Conservation (phyloP, 371 early-diverging fungal species). For the Apophysomyces ossiformis region DNA sequence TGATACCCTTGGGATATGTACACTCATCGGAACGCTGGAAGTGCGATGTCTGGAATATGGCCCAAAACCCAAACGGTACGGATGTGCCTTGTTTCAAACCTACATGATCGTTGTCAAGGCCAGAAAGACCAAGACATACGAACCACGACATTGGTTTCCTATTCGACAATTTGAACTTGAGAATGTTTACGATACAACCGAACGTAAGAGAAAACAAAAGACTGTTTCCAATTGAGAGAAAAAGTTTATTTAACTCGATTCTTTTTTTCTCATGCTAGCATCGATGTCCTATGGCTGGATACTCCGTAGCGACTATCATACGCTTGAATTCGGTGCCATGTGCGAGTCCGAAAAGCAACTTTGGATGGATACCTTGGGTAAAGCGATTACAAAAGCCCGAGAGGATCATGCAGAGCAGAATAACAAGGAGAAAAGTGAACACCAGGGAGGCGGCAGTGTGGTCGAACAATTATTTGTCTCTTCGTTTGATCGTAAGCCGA, state of each 20-base stretch:
- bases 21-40: constrained; percentile 48
- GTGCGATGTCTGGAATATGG: constrained; percentile 32
- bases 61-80: constrained; percentile 38
- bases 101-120: constrained; percentile 60
- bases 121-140: constrained; percentile 52
- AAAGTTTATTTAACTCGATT: not conserved
- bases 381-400: constrained; percentile 19
- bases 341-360: constrained; percentile 30
- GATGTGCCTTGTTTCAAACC: constrained; percentile 59
- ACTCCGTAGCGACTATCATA: constrained; percentile 19
- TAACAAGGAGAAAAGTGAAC: not conserved
- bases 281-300: constrained; percentile 22
- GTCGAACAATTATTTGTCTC: constrained; percentile 31
- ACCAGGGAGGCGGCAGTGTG: constrained; percentile 3
- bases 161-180: constrained; percentile 53
- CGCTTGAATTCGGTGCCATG: constrained; percentile 30
- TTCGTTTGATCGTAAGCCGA: constrained; percentile 19
- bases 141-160: constrained; percentile 62
- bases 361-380: constrained; percentile 25
- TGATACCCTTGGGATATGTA: constrained; percentile 39
- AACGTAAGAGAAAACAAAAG: not conserved
- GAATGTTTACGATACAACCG: constrained; percentile 18
- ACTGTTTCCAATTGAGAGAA: not conserved
- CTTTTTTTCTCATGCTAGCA: not conserved
- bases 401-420: constrained; percentile 13